Percentiles rank a stretch among this genome's conserved stretches.
phyloP scores from a whole-genome alignment of 148 eudicot genomes.

The Tetragonia tetragonoides region DNA sequence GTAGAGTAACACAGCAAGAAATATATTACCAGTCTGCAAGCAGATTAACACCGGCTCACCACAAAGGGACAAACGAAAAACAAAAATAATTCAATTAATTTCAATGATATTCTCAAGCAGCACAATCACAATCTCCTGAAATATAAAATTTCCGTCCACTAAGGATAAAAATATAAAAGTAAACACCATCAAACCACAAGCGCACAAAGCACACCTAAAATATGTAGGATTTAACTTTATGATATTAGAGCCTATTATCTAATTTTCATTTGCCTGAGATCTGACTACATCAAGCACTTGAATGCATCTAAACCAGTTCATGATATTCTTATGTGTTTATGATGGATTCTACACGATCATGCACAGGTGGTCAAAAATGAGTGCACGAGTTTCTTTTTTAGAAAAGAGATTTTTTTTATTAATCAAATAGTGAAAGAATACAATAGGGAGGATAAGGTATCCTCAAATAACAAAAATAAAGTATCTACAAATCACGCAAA shows the following conservation, averaged over 20 bases:
- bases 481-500: no score
- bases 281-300: neutral
- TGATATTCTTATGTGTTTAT: neutral
- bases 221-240: neutral
- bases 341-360: neutral
- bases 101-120: neutral
- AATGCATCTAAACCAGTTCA: neutral
- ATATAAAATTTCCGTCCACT: neutral
- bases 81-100: neutral
- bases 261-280: neutral
- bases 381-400: no score
- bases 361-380: neutral
- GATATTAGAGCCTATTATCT: neutral
- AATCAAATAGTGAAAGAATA: no score
- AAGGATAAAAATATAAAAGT: neutral
- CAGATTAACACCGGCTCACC: neutral
- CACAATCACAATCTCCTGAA: neutral
- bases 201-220: neutral
- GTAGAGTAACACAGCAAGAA: neutral
- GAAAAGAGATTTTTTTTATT: no score
- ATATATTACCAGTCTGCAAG: neutral
- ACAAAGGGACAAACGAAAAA: neutral
- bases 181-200: neutral
- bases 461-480: no score
- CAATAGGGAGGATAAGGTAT: no score